Conservation (phyloP, 257 asterid genomes). For the Forsythia viridissima region DNA sequence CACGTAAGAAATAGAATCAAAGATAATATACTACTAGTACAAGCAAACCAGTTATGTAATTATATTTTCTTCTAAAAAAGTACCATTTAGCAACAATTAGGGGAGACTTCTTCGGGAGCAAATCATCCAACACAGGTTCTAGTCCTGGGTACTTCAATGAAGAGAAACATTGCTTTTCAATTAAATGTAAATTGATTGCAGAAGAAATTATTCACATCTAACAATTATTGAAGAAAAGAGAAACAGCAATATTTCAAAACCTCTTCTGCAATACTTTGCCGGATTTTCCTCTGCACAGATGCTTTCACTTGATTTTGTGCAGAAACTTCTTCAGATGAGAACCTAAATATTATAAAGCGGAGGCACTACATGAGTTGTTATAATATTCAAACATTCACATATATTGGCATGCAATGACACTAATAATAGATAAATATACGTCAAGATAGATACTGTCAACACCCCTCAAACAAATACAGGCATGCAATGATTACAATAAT, state of each 20-base stretch:
- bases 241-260: conserved; percentile 37
- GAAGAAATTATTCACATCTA: not conserved
- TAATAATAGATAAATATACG: not conserved
- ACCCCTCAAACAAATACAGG: not conserved
- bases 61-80: conserved; percentile 11
- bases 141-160: conserved; percentile 81
- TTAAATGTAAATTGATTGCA: conserved; percentile 5
- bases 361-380: not conserved
- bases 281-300: conserved; percentile 89
- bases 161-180: conserved; percentile 13
- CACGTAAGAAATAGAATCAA: conserved; percentile 26
- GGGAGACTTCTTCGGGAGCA: conserved; percentile 95
- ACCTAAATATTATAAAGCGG: conserved; percentile 47
- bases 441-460: not conserved
- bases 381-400: conserved; percentile 6
- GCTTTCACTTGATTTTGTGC: conserved; percentile 99
- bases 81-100: conserved; percentile 96
- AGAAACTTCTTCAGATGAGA: conserved; percentile 92
- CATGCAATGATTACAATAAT: not conserved
- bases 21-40: conserved; percentile 1
- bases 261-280: conserved; percentile 96
- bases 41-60: not conserved
- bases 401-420: not conserved
- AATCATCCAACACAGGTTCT: conserved; percentile 84
- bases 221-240: conserved; percentile 17